Conservation (phyloP, 768 basidiomycete genomes). For the Boletus subcaerulescens region DNA sequence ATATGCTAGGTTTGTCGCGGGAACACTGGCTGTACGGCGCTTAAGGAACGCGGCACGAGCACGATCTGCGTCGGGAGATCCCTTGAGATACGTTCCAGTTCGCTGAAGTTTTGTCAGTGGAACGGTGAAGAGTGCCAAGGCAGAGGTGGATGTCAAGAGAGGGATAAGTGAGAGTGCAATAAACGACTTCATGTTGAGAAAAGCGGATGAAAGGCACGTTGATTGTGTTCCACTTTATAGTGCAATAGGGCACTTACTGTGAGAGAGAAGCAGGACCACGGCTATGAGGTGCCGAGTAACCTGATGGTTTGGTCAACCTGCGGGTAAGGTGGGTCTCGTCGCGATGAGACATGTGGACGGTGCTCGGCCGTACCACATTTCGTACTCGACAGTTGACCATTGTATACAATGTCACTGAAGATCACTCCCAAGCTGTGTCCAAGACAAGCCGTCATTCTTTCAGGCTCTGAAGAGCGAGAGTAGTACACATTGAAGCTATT, state of each 20-base stretch:
- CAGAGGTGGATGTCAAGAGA: slow-evolving; percentile 2
- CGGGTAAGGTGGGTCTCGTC: too few relatives aligned
- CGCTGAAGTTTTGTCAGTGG: slow-evolving; percentile 14
- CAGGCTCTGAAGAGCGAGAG: too few relatives aligned
- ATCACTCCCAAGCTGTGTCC: too few relatives aligned
- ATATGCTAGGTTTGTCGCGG: slow-evolving; percentile 12
- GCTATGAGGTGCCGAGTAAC: too few relatives aligned
- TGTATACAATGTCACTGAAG: too few relatives aligned
- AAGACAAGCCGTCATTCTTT: too few relatives aligned
- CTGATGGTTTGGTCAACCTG: too few relatives aligned
- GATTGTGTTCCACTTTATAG: slow-evolving; percentile 1
- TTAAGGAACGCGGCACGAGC: slow-evolving; percentile 13
- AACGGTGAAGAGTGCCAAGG: slow-evolving; percentile 3
- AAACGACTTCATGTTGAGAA: slow-evolving; percentile 10
- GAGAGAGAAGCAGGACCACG: too few relatives aligned
- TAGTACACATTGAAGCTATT: too few relatives aligned
- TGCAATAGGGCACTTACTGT: neutral
- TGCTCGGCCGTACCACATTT: too few relatives aligned
- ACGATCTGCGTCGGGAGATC: slow-evolving; percentile 18
- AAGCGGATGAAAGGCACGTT: neutral
- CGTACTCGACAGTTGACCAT: too few relatives aligned
- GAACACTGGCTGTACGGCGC: neutral
- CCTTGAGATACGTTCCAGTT: slow-evolving; percentile 14
- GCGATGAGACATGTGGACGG: too few relatives aligned
- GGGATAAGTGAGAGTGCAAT: neutral